Evolutionary conservation across 148 eudicot species (phyloP), one percentile per base, ranked within the genome.

Genomic region (Camellia lanceoleosa): DNA sequence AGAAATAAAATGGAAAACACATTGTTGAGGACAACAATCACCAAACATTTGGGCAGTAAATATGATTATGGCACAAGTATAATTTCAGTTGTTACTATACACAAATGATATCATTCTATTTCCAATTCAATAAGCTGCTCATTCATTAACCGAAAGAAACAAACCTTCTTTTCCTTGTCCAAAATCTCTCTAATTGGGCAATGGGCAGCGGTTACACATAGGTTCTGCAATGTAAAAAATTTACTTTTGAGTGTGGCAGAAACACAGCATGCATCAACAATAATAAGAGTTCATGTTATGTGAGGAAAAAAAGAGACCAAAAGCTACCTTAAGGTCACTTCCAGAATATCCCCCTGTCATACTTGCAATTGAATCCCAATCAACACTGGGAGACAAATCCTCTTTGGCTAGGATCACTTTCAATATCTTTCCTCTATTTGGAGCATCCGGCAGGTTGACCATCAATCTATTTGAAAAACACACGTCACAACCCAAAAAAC

Each of bases 311-410:
- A 30, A 61, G 68, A 72, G 10, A 46, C 68, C 18, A 58, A 23
- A 75, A 30, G 68, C 63, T 77, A 96, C 99, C 98, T 96, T 96
- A 55, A 96, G 94, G 79, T 96, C 99, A 85, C 99, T 96, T 83
- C 99, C 99, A 60, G 99, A 96, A 78, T 96, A 96, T 77, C 99
- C 99, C 77, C 94, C 99, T 14, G 99, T 93, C 89, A 96, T 84
- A 85, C 83, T 92, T 68, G 99, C 99, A 85, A 96, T 74, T 71
- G 92, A 86, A 83, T 92, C 98, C 79, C 93, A 81, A 84, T 94
- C 97, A 62, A 94, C 88, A 84, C 85, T 90, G 58, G 95, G 84
- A 55, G 97, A 87, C 80, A 96, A 83, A 51, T 96, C 99, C 84
- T 96, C 99, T 80, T 96, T 94, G 7, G 98, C 91, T 81, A 96